These are phyloP conservation scores for Cubamyces sp. DNA, from an alignment of 768 basidiomycete genomes.

Conservation along the genomic window DNA sequence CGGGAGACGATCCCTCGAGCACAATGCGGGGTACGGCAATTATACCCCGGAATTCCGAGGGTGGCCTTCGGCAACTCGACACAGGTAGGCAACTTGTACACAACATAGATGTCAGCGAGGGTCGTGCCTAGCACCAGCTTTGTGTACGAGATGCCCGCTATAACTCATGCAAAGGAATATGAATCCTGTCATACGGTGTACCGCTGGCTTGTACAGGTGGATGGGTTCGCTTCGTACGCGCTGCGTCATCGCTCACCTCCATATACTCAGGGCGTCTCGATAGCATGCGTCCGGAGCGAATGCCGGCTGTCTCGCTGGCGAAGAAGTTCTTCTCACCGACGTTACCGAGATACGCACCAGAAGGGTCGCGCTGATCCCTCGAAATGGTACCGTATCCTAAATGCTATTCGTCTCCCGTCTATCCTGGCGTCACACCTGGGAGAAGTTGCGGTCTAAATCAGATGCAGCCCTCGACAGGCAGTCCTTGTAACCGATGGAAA, in stretches of 20 bases:
- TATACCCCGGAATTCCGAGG: neutral
- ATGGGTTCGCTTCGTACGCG: neutral
- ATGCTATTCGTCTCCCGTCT: conserved; percentile 10
- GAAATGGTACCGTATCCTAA: neutral
- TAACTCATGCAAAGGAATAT: too few relatives aligned
- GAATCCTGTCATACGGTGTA: too few relatives aligned
- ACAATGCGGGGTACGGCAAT: conserved; percentile 5
- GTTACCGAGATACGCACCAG: neutral
- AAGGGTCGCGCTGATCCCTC: conserved; percentile 10
- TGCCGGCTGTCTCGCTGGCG: neutral
- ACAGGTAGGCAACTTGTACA: too few relatives aligned
- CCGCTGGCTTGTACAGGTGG: too few relatives aligned
- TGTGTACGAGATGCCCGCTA: too few relatives aligned
- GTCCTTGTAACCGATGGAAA: neutral
- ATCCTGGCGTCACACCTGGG: conserved; percentile 7
- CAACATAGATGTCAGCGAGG: too few relatives aligned
- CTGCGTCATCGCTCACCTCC: neutral
- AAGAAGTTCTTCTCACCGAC: conserved; percentile 9
- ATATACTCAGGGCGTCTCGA: too few relatives aligned
- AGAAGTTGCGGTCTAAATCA: neutral
- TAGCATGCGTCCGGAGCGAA: conserved; percentile 1
- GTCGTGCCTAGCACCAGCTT: too few relatives aligned
- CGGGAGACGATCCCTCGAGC: conserved; percentile 11
- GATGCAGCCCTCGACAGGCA: neutral
- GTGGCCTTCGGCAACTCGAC: neutral